Evolutionary conservation across 495 filamentous ascomycete species (phyloP).

Genomic region (Penicillium canariense): DNA sequence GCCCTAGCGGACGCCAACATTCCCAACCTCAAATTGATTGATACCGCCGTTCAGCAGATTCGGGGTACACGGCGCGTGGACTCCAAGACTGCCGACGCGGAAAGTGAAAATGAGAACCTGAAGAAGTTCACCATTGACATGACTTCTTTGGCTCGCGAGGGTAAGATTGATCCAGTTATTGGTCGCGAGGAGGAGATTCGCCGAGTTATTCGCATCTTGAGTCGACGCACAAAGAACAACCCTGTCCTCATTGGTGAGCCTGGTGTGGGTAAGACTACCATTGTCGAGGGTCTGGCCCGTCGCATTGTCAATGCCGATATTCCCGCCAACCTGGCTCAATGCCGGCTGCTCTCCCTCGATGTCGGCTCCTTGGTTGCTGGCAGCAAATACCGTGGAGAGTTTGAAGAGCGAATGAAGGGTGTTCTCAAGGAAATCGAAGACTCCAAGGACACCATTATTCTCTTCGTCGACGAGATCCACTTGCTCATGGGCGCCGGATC

Average conservation of each 20-base stretch:
- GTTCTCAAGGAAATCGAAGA: slow-evolving; percentile 96
- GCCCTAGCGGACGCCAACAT: slow-evolving; percentile 83
- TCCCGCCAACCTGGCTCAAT: slow-evolving; percentile 90
- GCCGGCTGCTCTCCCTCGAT: slow-evolving; percentile 89
- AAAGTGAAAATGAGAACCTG: slow-evolving; percentile 87
- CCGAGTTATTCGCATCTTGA: slow-evolving; percentile 89
- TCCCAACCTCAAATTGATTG: slow-evolving; percentile 85
- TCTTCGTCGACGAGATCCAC: slow-evolving; percentile 98
- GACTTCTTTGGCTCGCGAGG: slow-evolving; percentile 89
- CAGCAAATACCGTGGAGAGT: slow-evolving; percentile 97
- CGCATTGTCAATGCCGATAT: slow-evolving; percentile 95
- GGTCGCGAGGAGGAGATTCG: slow-evolving; percentile 96
- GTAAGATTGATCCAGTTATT: slow-evolving; percentile 97
- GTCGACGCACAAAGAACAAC: slow-evolving; percentile 96
- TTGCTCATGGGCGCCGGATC: slow-evolving; percentile 95
- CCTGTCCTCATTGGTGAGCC: slow-evolving; percentile 94
- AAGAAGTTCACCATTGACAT: slow-evolving; percentile 98
- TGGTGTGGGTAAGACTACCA: slow-evolving; percentile 97
- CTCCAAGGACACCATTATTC: slow-evolving; percentile 93
- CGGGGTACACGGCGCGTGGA: slow-evolving; percentile 89
- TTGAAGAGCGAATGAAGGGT: slow-evolving; percentile 98
- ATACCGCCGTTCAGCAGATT: slow-evolving; percentile 82
- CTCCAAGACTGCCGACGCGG: slow-evolving; percentile 88
- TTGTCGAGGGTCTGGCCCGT: slow-evolving; percentile 93
- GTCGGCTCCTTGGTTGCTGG: slow-evolving; percentile 93